Percentiles rank a stretch among this genome's conserved stretches.
Evolutionary conservation across 2,329 filamentous ascomycete species (phyloP).

Genomic region (Escovopsis sp.): DNA sequence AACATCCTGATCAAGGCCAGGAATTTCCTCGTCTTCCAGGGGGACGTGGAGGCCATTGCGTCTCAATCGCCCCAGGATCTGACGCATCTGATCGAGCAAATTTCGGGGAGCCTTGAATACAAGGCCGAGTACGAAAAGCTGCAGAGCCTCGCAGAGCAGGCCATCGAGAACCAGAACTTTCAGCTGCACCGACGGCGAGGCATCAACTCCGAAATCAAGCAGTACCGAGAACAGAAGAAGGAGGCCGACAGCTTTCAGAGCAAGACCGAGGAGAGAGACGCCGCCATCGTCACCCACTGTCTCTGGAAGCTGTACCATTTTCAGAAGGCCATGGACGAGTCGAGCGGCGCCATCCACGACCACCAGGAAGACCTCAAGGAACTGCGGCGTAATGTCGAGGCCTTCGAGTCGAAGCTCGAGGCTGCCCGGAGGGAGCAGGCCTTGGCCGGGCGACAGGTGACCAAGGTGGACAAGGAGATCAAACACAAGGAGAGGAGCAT

Average conservation of each 20-base stretch:
- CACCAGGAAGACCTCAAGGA: slow-evolving; percentile 94
- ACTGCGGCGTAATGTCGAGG: slow-evolving; percentile 72
- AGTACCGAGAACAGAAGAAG: slow-evolving; percentile 91
- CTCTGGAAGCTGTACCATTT: slow-evolving; percentile 96
- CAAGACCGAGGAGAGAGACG: slow-evolving; percentile 80
- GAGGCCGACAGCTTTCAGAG: slow-evolving; percentile 88
- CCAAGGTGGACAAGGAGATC: slow-evolving; percentile 72
- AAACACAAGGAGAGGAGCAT: slow-evolving; percentile 75
- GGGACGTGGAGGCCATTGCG: slow-evolving; percentile 92
- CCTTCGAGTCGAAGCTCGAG: slow-evolving; percentile 68
- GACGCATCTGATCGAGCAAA: slow-evolving; percentile 89
- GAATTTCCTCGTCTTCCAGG: slow-evolving; percentile 97
- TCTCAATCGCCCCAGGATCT: slow-evolving; percentile 89
- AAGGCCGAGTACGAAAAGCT: slow-evolving; percentile 86
- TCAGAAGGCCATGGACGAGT: slow-evolving; percentile 84
- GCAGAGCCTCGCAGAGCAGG: slow-evolving; percentile 75
- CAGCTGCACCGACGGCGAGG: slow-evolving; percentile 80
- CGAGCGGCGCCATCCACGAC: slow-evolving; percentile 75
- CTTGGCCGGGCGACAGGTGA: slow-evolving; percentile 59
- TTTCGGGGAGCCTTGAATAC: slow-evolving; percentile 88
- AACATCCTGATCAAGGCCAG: slow-evolving; percentile 96
- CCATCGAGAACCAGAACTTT: slow-evolving; percentile 74
- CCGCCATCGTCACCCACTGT: slow-evolving; percentile 83
- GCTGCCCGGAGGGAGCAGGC: slow-evolving; percentile 73
- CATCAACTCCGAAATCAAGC: slow-evolving; percentile 95